Percentiles rank a stretch among this genome's conserved stretches.
Evolutionary conservation across 169 alveolate species (phyloP).

Genomic region (Cryptosporidium bovis): DNA sequence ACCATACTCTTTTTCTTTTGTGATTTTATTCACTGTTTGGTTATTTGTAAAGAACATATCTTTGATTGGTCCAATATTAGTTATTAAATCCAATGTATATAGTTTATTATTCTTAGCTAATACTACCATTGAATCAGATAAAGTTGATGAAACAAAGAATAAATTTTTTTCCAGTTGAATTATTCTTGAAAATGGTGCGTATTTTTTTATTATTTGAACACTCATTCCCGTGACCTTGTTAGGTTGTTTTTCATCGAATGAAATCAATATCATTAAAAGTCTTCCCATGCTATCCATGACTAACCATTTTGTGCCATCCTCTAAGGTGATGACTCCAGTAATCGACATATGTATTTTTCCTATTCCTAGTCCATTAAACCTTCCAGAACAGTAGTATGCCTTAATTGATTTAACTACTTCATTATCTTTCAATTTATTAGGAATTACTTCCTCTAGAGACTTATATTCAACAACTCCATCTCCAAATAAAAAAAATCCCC

Average conservation of each 20-base stretch:
- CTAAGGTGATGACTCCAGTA: slow-evolving; percentile 28
- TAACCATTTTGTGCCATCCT: slow-evolving; percentile 43
- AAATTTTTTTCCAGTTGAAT: slow-evolving; percentile 7
- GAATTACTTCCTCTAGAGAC: slow-evolving; percentile 37
- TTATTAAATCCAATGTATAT: not conserved
- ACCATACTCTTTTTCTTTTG: not conserved
- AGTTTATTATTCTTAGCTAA: slow-evolving; percentile 21
- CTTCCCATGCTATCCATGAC: slow-evolving; percentile 49
- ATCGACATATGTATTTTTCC: slow-evolving; percentile 35
- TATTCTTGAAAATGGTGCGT: slow-evolving; percentile 65
- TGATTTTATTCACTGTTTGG: not conserved
- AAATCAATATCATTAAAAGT: slow-evolving; percentile 42
- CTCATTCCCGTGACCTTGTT: slow-evolving; percentile 17
- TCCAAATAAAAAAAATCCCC: slow-evolving; percentile 64
- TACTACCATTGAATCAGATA: slow-evolving; percentile 48
- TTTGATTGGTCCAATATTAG: slow-evolving; percentile 60
- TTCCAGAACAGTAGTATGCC: slow-evolving; percentile 4
- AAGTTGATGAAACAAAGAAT: slow-evolving; percentile 42
- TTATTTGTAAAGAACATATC: slow-evolving; percentile 26
- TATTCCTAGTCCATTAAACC: slow-evolving; percentile 24
- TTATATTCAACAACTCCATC: slow-evolving; percentile 58
- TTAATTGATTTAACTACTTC: not conserved
- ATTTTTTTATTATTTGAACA: slow-evolving; percentile 11
- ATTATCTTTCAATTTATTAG: slow-evolving; percentile 16
- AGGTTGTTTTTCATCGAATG: slow-evolving; percentile 6